Evolutionary conservation across 352 stramenopile species (phyloP).

Genomic region (Globisporangium cylindrosporum): DNA sequence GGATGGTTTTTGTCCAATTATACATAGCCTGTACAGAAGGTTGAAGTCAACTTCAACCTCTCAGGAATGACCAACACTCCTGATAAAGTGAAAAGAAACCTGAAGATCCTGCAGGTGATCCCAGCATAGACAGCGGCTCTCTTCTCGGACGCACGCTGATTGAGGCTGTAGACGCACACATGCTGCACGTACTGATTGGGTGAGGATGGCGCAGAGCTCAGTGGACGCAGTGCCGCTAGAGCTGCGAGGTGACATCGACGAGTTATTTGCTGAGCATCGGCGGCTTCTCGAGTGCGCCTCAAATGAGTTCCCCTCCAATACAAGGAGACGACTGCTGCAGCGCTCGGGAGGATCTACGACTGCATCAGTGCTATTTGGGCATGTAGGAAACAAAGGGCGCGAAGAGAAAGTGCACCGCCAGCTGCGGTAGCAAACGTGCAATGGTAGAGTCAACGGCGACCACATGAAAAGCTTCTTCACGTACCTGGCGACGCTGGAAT

Average conservation of each 20-base stretch:
- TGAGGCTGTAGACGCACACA: not conserved
- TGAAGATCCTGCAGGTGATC: not conserved
- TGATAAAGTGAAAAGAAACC: not conserved
- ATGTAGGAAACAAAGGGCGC: not conserved
- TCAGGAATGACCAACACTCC: not conserved
- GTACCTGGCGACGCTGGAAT: not conserved
- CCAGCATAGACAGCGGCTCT: not conserved
- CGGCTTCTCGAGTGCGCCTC: slow-evolving; percentile 2
- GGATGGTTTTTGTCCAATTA: not conserved
- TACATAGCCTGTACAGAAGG: not conserved
- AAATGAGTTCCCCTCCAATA: not conserved
- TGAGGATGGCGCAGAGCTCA: slow-evolving; percentile 4
- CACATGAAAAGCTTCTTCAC: not conserved
- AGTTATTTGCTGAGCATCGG: slow-evolving; percentile 1
- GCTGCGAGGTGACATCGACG: slow-evolving; percentile 6
- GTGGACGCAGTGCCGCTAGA: slow-evolving; percentile 2
- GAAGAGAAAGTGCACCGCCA: not conserved
- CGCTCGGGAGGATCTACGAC: not conserved
- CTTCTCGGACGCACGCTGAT: not conserved
- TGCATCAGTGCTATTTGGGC: too few species aligned
- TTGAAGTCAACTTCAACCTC: not conserved
- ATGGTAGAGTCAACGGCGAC: too few species aligned
- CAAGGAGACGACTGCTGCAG: not conserved
- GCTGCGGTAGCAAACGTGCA: not conserved
- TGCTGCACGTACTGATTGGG: not conserved